A percentile compares a stretch with the other conserved stretches of the same genome.
phyloP scores from a whole-genome alignment of 305 asterid species.

The Ruellia speciosa region DNA sequence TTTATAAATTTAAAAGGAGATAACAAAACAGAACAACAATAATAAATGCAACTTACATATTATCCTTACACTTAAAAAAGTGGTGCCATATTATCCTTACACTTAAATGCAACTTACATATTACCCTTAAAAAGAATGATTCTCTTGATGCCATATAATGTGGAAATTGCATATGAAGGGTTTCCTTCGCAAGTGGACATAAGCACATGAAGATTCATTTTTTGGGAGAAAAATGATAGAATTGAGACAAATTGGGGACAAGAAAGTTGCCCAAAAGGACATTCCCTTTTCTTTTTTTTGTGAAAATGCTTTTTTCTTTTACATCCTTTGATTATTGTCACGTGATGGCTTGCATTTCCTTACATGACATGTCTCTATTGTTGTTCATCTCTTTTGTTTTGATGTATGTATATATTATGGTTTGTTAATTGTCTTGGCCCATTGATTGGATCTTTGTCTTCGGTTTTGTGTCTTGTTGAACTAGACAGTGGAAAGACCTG shows the following conservation, averaged over 20 bases:
- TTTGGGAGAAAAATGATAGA: neutral
- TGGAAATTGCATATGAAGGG: no score
- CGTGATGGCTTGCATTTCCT: slow-evolving; percentile 22
- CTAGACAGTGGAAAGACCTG: neutral
- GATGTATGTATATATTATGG: neutral
- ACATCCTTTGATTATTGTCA: slow-evolving; percentile 6
- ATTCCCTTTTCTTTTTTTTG: slow-evolving; percentile 7
- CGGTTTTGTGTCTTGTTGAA: slow-evolving; percentile 3
- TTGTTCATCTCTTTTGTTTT: slow-evolving; percentile 18
- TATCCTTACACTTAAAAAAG: no score
- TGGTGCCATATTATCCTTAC: no score
- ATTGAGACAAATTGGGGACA: slow-evolving; percentile 4
- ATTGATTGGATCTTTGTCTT: slow-evolving; percentile 20
- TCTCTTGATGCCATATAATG: neutral
- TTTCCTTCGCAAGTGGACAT: slow-evolving; percentile 4
- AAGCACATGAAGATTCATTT: slow-evolving; percentile 28
- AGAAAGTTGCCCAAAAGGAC: slow-evolving; percentile 19
- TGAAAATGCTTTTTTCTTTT: neutral
- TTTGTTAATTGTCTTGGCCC: neutral
- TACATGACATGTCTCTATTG: slow-evolving; percentile 29
- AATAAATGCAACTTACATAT: no score
- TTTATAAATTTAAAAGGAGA: no score
- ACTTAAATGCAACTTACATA: no score
- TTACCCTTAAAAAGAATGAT: no score
- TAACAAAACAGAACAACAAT: no score